These are phyloP conservation scores for Lantana camara DNA, from an alignment of 257 asterid species.

Conservation along the genomic window DNA sequence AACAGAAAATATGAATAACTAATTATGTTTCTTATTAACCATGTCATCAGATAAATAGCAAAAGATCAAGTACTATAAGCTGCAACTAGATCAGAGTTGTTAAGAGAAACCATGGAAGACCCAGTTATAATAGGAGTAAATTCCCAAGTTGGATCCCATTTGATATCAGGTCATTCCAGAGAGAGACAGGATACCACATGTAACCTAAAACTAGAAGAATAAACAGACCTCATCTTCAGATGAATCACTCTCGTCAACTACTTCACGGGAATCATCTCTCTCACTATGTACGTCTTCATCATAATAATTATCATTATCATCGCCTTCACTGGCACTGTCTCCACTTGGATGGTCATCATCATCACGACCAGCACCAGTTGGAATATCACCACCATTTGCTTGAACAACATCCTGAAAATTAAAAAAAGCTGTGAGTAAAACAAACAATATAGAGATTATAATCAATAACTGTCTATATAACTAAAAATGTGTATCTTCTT, in stretches of 20 bases:
- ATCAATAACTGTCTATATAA: neutral
- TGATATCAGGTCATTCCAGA: neutral
- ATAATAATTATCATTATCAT: slow-evolving; percentile 23
- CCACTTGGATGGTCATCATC: slow-evolving; percentile 26
- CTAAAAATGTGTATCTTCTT: neutral
- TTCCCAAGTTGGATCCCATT: neutral
- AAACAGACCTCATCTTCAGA: slow-evolving; percentile 80
- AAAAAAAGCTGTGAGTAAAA: neutral
- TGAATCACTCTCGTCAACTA: slow-evolving; percentile 75
- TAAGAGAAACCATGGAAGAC: slow-evolving; percentile 4
- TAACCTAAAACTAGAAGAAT: slow-evolving; percentile 10
- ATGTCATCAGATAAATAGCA: neutral
- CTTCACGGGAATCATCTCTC: slow-evolving; percentile 51
- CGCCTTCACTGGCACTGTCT: slow-evolving; percentile 33
- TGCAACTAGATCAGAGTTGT: slow-evolving; percentile 5
- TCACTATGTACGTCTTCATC: slow-evolving; percentile 34
- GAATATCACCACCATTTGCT: slow-evolving; percentile 41
- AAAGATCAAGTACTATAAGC: slow-evolving; percentile 12
- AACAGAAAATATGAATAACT: slow-evolving; percentile 1
- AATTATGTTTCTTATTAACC: neutral
- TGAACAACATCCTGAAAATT: slow-evolving; percentile 53
- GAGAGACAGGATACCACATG: neutral
- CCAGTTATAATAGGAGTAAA: neutral
- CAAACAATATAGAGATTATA: too few relatives aligned
- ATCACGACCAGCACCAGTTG: slow-evolving; percentile 21